Percentiles rank a stretch among this genome's conserved stretches.
These are phyloP conservation scores for Leccinum rimulosum DNA, from an alignment of 768 basidiomycete species.

Conservation along the genomic window DNA sequence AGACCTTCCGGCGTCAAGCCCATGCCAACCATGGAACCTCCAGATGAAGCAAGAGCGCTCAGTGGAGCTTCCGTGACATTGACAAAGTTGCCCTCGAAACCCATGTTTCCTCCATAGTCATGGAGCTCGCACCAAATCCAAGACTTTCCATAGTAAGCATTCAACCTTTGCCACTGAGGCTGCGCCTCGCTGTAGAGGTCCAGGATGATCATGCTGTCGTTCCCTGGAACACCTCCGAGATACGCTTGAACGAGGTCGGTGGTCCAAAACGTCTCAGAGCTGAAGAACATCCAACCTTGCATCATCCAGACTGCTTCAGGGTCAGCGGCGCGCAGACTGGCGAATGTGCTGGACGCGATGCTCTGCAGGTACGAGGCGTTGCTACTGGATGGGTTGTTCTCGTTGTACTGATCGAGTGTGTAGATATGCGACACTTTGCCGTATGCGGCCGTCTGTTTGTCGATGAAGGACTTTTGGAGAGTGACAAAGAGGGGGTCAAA, in stretches of 20 bases:
- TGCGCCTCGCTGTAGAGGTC: conserved; percentile 40
- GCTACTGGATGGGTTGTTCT: conserved; percentile 35
- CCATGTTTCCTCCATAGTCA: neutral
- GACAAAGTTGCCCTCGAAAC: neutral
- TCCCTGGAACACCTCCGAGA: conserved; percentile 36
- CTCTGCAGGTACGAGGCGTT: conserved; percentile 33
- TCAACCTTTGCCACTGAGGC: conserved; percentile 42
- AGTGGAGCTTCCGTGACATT: neutral
- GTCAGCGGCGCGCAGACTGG: conserved; percentile 38
- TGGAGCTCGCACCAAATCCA: neutral
- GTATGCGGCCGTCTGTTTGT: conserved; percentile 23
- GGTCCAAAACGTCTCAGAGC: conserved; percentile 37
- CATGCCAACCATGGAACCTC: conserved; percentile 37
- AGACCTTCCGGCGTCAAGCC: conserved; percentile 40
- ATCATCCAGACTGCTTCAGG: conserved; percentile 41
- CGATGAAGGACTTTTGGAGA: conserved; percentile 39
- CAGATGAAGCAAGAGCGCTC: conserved; percentile 29
- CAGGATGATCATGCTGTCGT: conserved; percentile 40
- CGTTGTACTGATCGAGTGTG: conserved; percentile 27
- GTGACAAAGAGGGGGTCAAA: conserved; percentile 30
- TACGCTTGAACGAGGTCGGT: conserved; percentile 39
- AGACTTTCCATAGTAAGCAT: conserved; percentile 36
- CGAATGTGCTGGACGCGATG: conserved; percentile 35
- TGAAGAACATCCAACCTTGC: conserved; percentile 44
- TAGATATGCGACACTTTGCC: conserved; percentile 41